Evolutionary conservation across 2,329 filamentous ascomycete genomes (phyloP).

Genomic region (Aspergillus oerlinghausenensis): DNA sequence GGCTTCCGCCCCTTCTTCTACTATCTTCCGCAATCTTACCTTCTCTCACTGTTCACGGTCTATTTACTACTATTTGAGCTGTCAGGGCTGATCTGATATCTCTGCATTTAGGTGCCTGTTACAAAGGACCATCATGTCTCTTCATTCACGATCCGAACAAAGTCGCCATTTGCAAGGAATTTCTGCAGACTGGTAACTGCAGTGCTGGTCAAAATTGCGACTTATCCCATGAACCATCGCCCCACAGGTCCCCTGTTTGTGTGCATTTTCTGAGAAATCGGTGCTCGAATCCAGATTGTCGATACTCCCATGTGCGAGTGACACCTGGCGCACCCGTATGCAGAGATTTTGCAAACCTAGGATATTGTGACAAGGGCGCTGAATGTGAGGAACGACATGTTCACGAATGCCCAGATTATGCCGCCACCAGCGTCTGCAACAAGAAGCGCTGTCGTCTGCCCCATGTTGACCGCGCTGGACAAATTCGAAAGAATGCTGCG

Average conservation of each 20-base stretch:
- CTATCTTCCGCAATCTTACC: constrained; percentile 15
- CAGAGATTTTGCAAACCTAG: constrained; percentile 74
- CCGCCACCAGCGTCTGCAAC: constrained; percentile 81
- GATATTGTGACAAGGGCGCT: constrained; percentile 81
- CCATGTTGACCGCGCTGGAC: constrained; percentile 83
- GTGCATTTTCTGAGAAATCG: constrained; percentile 85
- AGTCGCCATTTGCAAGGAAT: constrained; percentile 86
- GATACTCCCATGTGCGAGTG: constrained; percentile 78
- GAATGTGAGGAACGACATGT: constrained; percentile 78
- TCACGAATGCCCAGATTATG: constrained; percentile 91
- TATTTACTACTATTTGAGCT: constrained; percentile 25
- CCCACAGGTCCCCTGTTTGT: constrained; percentile 82
- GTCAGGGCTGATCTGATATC: constrained; percentile 30
- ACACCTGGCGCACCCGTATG: constrained; percentile 76
- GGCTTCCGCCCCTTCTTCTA: constrained; percentile 10
- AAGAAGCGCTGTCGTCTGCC: constrained; percentile 76
- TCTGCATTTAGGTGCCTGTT: constrained; percentile 66
- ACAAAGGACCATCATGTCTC: constrained; percentile 72
- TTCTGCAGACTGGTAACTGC: constrained; percentile 75
- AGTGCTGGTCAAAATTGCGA: constrained; percentile 74
- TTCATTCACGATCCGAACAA: constrained; percentile 80
- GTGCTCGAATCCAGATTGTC: constrained; percentile 81
- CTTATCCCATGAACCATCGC: constrained; percentile 79
- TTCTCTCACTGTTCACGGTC: neutral
- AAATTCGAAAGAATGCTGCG: constrained; percentile 57